Percentiles rank a stretch among this genome's conserved stretches.
Evolutionary conservation across 1,284 basidiomycete species (phyloP).

Genomic region (Microbotryum intermedium): DNA sequence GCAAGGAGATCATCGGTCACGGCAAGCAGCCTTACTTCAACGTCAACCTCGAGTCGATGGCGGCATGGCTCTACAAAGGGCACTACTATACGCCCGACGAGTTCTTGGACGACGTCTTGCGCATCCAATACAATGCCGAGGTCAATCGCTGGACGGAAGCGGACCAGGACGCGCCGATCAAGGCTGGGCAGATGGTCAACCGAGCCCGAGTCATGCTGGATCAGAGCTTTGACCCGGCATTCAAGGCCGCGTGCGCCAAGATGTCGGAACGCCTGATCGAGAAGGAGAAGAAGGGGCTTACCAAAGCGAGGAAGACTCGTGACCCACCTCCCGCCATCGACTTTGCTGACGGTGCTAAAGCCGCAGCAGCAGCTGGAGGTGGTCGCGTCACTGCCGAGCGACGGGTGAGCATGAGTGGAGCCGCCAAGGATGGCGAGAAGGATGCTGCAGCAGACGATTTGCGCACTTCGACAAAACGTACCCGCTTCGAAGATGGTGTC

Average conservation of each 20-base stretch:
- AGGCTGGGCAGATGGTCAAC: conserved; percentile 82
- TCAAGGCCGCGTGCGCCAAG: conserved; percentile 74
- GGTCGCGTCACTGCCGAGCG: conserved; percentile 45
- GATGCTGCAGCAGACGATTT: conserved; percentile 18
- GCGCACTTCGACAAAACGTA: too few species aligned
- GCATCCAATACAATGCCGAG: conserved; percentile 81
- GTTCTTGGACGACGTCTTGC: conserved; percentile 77
- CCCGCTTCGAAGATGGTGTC: not conserved
- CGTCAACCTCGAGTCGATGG: conserved; percentile 86
- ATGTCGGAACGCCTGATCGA: conserved; percentile 70
- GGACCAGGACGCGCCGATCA: conserved; percentile 67
- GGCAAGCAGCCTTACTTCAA: conserved; percentile 49
- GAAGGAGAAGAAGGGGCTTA: conserved; percentile 45
- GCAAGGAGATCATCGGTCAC: conserved; percentile 30
- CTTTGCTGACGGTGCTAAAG: not conserved
- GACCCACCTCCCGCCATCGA: too few species aligned
- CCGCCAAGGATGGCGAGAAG: conserved; percentile 39
- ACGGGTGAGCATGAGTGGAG: conserved; percentile 41
- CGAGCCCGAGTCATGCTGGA: conserved; percentile 78
- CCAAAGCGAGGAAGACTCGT: conserved; percentile 43
- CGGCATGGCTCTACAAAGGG: conserved; percentile 72
- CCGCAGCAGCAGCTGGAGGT: conserved; percentile 6
- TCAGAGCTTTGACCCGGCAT: conserved; percentile 70
- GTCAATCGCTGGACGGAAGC: conserved; percentile 48
- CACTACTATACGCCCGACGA: conserved; percentile 79